Evolutionary conservation across 2,329 filamentous ascomycete species (phyloP).

Genomic region (Paecilomyces fulvus): DNA sequence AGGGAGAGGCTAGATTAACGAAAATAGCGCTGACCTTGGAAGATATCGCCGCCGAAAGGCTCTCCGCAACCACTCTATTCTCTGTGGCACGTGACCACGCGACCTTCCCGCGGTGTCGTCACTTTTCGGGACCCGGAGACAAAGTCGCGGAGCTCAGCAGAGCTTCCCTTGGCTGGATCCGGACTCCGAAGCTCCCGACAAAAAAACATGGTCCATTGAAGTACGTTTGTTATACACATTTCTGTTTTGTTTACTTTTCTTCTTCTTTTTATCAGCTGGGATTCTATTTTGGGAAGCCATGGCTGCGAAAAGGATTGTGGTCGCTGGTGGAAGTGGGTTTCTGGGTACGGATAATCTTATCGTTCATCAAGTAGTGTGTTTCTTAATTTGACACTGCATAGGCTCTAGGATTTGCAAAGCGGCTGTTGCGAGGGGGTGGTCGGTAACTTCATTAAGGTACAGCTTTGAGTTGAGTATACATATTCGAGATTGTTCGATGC

Average conservation of each 20-base stretch:
- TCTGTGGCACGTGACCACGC: constrained; percentile 1
- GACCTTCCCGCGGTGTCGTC: constrained; percentile 2
- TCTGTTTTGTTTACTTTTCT: not conserved
- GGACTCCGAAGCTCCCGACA: constrained; percentile 3
- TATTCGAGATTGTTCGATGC: constrained; percentile 1
- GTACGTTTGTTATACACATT: not conserved
- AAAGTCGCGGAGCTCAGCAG: constrained; percentile 1
- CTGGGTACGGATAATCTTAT: constrained; percentile 49
- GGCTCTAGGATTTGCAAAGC: constrained; percentile 81
- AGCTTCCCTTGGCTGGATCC: constrained; percentile 15
- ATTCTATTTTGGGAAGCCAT: constrained; percentile 27
- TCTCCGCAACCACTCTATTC: not conserved
- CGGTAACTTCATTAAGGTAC: constrained; percentile 86
- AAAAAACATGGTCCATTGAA: constrained; percentile 7
- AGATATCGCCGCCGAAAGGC: not conserved
- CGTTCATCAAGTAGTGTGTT: not conserved
- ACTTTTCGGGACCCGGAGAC: constrained; percentile 1
- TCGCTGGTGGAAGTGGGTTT: constrained; percentile 91
- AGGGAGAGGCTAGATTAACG: not conserved
- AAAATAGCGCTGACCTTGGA: not conserved
- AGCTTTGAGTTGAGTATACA: constrained; percentile 1
- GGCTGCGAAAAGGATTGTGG: constrained; percentile 69
- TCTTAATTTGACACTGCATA: constrained; percentile 16
- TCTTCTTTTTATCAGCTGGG: constrained; percentile 6
- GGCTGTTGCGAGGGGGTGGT: constrained; percentile 77